Percentiles rank a stretch among this genome's conserved stretches.
Conservation (phyloP, 2,329 filamentous ascomycete species). For the Cordyceps tenuipes region DNA sequence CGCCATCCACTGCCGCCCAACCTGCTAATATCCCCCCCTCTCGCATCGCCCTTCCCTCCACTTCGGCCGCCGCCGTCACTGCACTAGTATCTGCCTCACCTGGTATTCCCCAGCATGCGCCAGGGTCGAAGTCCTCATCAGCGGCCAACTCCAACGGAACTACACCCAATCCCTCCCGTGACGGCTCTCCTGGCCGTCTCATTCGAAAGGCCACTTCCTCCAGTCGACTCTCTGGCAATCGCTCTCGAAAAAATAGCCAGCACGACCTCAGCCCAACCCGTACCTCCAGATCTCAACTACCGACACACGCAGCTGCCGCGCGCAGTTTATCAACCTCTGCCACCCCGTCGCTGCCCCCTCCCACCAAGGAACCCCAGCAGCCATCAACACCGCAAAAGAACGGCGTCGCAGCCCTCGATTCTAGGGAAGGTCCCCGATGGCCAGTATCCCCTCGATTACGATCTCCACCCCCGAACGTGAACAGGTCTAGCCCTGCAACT, state of each 20-base stretch:
- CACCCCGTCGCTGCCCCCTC: slow-evolving; percentile 57
- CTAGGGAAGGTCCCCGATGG: slow-evolving; percentile 59
- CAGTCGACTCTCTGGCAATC: slow-evolving; percentile 30
- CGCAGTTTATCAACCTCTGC: slow-evolving; percentile 60
- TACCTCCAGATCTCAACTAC: slow-evolving; percentile 39
- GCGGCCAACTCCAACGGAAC: slow-evolving; percentile 27
- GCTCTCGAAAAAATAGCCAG: slow-evolving; percentile 57
- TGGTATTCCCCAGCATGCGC: background rate
- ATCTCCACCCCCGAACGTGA: slow-evolving; percentile 59
- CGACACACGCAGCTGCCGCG: slow-evolving; percentile 55
- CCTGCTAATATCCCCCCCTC: slow-evolving; percentile 15
- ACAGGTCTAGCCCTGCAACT: slow-evolving; percentile 36
- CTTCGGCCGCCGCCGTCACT: background rate
- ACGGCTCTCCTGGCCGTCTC: slow-evolving; percentile 39
- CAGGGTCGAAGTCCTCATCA: slow-evolving; percentile 20
- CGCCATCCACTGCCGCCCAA: slow-evolving; percentile 16
- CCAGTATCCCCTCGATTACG: slow-evolving; percentile 68
- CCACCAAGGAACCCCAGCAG: slow-evolving; percentile 52
- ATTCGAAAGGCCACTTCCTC: slow-evolving; percentile 27
- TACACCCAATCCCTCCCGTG: slow-evolving; percentile 34
- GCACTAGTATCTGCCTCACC: background rate
- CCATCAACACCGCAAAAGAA: slow-evolving; percentile 57
- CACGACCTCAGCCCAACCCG: slow-evolving; percentile 58
- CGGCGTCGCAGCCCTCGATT: slow-evolving; percentile 37
- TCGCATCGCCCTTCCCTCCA: background rate